A percentile compares a stretch with the other conserved stretches of the same genome.
Evolutionary conservation across 768 basidiomycete species (phyloP).

Genomic region (Suillus occidentalis): DNA sequence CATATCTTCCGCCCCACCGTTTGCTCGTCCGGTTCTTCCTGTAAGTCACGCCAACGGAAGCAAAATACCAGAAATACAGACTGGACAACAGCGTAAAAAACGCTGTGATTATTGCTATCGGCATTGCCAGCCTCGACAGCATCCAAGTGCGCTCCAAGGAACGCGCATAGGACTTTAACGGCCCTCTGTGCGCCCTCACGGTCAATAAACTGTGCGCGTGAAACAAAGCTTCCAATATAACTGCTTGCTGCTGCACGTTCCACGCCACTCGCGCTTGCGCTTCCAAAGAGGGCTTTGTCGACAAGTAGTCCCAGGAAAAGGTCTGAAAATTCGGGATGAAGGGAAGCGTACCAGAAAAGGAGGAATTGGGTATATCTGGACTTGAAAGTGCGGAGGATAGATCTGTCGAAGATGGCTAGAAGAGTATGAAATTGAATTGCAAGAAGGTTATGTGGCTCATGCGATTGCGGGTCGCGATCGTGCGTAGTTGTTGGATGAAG

Average conservation of each 20-base stretch:
- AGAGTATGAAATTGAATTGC: slow-evolving; percentile 81
- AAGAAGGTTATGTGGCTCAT: slow-evolving; percentile 35
- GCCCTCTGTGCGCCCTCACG: slow-evolving; percentile 71
- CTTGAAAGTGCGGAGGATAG: slow-evolving; percentile 93
- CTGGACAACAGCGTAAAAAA: slow-evolving; percentile 92
- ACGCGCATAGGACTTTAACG: slow-evolving; percentile 83
- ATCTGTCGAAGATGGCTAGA: slow-evolving; percentile 90
- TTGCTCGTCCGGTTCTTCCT: slow-evolving; percentile 58
- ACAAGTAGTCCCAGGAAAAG: slow-evolving; percentile 95
- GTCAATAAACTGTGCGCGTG: slow-evolving; percentile 84
- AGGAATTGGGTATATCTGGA: slow-evolving; percentile 98
- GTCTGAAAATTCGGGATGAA: slow-evolving; percentile 86
- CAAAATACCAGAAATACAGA: slow-evolving; percentile 96
- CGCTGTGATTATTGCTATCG: slow-evolving; percentile 48
- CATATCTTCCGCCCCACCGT: slow-evolving; percentile 64
- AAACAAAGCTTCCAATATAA: slow-evolving; percentile 91
- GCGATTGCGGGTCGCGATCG: slow-evolving; percentile 28
- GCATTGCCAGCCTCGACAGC: slow-evolving; percentile 41
- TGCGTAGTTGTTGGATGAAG: slow-evolving; percentile 26
- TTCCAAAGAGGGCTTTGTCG: slow-evolving; percentile 75
- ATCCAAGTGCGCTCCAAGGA: slow-evolving; percentile 75
- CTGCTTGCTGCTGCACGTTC: slow-evolving; percentile 91
- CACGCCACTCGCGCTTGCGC: slow-evolving; percentile 41
- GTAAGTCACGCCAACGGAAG: slow-evolving; percentile 92
- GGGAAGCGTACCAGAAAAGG: slow-evolving; percentile 92